These are phyloP conservation scores for Yamadazyma philogaea DNA, from an alignment of 805 yeast genomes.

Conservation along the genomic window DNA sequence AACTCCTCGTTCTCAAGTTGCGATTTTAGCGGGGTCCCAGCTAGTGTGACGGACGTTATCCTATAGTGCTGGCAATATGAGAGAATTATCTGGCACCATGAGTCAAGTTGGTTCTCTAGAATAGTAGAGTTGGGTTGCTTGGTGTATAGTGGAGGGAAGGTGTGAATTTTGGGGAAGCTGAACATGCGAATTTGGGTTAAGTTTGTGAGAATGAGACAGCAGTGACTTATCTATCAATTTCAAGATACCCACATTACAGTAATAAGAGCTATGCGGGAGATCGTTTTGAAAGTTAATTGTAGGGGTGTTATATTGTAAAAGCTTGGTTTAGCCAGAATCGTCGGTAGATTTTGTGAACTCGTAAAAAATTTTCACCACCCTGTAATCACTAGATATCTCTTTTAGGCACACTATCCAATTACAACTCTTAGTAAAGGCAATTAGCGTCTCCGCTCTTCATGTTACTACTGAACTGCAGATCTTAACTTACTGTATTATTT, in stretches of 20 bases:
- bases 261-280: too few species aligned
- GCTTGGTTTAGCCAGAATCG: too few species aligned
- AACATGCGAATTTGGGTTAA: conserved; percentile 15
- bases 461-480: neutral
- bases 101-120: conserved; percentile 69
- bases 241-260: too few species aligned
- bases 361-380: too few species aligned
- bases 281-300: too few species aligned
- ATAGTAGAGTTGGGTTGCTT: conserved; percentile 81
- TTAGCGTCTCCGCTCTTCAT: too few species aligned
- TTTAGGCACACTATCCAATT: too few species aligned
- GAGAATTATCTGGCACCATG: conserved; percentile 70
- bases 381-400: too few species aligned
- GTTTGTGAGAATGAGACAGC: neutral
- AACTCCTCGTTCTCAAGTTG: conserved; percentile 21
- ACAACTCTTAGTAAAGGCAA: too few species aligned
- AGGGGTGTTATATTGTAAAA: too few species aligned
- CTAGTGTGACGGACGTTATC: conserved; percentile 30
- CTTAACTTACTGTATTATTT: conserved; percentile 1
- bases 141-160: conserved; percentile 90
- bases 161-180: conserved; percentile 41
- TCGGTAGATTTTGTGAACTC: too few species aligned
- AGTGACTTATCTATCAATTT: neutral
- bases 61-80: conserved; percentile 55
- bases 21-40: conserved; percentile 28